Base-by-base conservation (phyloP, 352 stramenopile species). In the Phytophthora europaea region DNA sequence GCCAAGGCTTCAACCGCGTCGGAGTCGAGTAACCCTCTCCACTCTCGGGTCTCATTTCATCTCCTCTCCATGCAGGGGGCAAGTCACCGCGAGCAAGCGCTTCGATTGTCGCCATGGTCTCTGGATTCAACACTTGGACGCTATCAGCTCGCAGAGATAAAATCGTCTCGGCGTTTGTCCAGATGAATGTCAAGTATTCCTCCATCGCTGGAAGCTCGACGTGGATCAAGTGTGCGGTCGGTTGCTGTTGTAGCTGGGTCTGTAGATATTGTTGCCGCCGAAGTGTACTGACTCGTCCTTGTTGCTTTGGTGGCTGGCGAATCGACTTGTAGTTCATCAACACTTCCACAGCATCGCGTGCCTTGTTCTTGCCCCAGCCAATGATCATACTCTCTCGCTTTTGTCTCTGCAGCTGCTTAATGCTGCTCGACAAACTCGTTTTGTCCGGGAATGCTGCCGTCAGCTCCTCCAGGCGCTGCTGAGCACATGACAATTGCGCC, bases 121-220 rank as follows among this genome's bases (percentile, higher is more conserved):
- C 73, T 18, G 61, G 40, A 45, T 45, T 34, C 6, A 73, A 4
- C 20, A 73, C 57, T 28, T 73, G 52, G 4, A 71, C 36, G 16
- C 57, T 75, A 18, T 80, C 68, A 0, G 52, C 16, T 9, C 69
- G 70, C 1, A 92, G 56, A 12, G 79, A 71, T n/a, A 79, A 47
- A 45, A 92, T 45, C 6, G 28, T 61, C 45, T 90, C 81, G 12
- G 76, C 67, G 2, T 74, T 68, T 15, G 57, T 72, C 80, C 84
- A 89, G 16, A 89, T 60, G 12, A 79, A 77, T 13, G 61, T 78
- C 18, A 89, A 52, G 51, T 89, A 89, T 2, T 47, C 40, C 26
- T 85, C 81, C 68, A 92, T 84, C 1, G 76, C 79, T n/a, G 81
- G 81, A 6, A 92, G 59, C 33, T 92, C 82, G 6, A 84, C 65